Conservation (phyloP, 2,329 filamentous ascomycete species). For the Cytospora mali region DNA sequence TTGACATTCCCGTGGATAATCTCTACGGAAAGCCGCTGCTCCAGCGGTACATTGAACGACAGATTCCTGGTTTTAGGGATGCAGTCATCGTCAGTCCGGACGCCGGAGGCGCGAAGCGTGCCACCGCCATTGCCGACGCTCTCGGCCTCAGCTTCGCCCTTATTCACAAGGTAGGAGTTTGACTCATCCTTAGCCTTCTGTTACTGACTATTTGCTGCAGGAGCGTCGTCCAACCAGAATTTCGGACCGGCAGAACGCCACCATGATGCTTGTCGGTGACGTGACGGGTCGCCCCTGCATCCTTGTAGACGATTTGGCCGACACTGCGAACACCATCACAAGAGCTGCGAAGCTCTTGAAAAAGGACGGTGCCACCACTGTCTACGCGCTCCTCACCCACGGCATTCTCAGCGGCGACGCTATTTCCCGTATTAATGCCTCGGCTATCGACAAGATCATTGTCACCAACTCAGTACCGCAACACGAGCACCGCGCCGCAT, state of each 20-base stretch:
- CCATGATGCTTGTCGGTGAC: slow-evolving; percentile 93
- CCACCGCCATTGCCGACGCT: slow-evolving; percentile 90
- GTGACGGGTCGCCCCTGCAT: slow-evolving; percentile 77
- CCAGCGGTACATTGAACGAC: slow-evolving; percentile 72
- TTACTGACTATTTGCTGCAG: slow-evolving; percentile 45
- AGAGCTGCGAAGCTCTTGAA: slow-evolving; percentile 95
- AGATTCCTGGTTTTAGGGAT: slow-evolving; percentile 75
- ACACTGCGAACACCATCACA: slow-evolving; percentile 97
- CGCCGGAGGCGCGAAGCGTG: slow-evolving; percentile 93
- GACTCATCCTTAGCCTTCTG: neutral
- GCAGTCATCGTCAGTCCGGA: slow-evolving; percentile 95
- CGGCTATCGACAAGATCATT: slow-evolving; percentile 87
- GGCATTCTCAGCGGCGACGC: slow-evolving; percentile 95
- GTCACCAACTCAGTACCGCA: slow-evolving; percentile 97
- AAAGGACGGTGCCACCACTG: slow-evolving; percentile 87
- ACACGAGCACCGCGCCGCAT: slow-evolving; percentile 73
- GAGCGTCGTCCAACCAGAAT: slow-evolving; percentile 89
- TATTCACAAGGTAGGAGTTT: slow-evolving; percentile 80
- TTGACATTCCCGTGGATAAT: slow-evolving; percentile 98
- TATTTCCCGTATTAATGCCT: slow-evolving; percentile 91
- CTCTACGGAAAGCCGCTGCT: slow-evolving; percentile 82
- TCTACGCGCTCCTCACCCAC: slow-evolving; percentile 92
- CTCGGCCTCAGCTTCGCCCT: slow-evolving; percentile 94
- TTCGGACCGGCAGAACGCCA: slow-evolving; percentile 85
- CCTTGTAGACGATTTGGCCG: slow-evolving; percentile 89